Base-by-base conservation (phyloP, 345 rosid genomes). In the Atalantia buxifolia region DNA sequence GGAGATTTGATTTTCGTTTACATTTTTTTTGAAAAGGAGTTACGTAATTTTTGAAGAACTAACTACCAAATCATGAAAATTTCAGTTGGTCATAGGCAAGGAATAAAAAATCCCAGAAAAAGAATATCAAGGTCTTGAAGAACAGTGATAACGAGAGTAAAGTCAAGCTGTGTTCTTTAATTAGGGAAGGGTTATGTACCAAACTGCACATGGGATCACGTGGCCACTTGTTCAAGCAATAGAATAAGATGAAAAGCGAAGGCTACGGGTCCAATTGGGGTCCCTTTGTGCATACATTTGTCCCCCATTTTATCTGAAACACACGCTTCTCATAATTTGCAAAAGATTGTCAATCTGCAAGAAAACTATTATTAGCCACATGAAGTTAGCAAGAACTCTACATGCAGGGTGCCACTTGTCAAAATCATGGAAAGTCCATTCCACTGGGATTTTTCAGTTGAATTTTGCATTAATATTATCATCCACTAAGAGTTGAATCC, bases 121-220 rank as follows among this genome's bases (percentile, higher is more conserved):
- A 22, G 66, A 64, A 72, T 55, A 57, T 77, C 64, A 63, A 56
- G 31, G 81, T 64, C 71, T 31, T 62, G 38, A 27, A 67, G 36
- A 33, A 79, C 63, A 61, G 76, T 75, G 65, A 60, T 35, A 38
- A 72, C 62, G 57, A 70, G 50, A 76, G 80, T 3, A 66, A 82
- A 69, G 82, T 66, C 61, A 42, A 48, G 30, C 57, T 64, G 57
- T 13, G 60, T 19, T 67, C 57, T 48, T 30, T 25, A 68, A 18
- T 50, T 67, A 63, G 76, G 21, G 27, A 38, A 42, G 45, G 63
- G 36, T 74, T 75, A 61, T 53, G 35, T 35, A 48, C 80, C 84
- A 55, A 72, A 68, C 48, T 61, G 84, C 84, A 81, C 84, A 81
- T 78, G 82, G 84, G 63, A 81, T 81, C 84, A 78, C 82, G 81